Conservation (phyloP, 441 rosid species). For the Arabidopsis hybrid region DNA sequence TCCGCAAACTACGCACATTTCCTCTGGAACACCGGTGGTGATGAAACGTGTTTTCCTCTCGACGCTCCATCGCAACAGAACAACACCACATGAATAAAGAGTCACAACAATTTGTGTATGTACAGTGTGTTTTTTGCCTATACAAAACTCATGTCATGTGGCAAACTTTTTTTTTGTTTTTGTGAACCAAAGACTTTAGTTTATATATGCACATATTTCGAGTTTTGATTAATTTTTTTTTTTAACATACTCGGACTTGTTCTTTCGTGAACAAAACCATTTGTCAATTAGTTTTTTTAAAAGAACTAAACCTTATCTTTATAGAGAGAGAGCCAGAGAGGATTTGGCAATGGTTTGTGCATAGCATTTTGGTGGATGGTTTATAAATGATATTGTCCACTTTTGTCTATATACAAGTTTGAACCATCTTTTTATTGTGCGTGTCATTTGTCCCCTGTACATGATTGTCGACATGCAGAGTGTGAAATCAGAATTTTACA, state of each 20-base stretch:
- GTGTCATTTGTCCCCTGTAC: constrained; percentile 1
- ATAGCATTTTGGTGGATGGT: not conserved
- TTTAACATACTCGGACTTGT: constrained; percentile 6
- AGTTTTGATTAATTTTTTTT: not conserved
- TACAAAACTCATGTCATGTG: constrained; percentile 37
- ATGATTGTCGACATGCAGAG: not conserved
- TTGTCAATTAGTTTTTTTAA: constrained; percentile 11
- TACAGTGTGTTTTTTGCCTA: constrained; percentile 33
- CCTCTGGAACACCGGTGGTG: constrained; percentile 92
- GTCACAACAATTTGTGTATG: constrained; percentile 26
- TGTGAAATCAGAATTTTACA: not conserved
- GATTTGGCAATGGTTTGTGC: not conserved
- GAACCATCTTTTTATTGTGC: not conserved
- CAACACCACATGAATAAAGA: constrained; percentile 29
- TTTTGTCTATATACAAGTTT: not conserved
- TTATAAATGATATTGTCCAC: not conserved
- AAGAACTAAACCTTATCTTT: not conserved
- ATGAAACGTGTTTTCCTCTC: constrained; percentile 90
- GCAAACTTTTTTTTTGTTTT: constrained; percentile 27
- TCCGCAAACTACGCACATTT: constrained; percentile 86
- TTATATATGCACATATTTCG: constrained; percentile 29
- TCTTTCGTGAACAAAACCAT: constrained; percentile 19
- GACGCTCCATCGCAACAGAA: constrained; percentile 49
- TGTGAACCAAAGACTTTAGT: constrained; percentile 23
- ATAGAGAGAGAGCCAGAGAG: not conserved